Evolutionary conservation across 805 yeast species (phyloP), one percentile per base, ranked within the genome.

Genomic region (Metschnikowia dekortorum): DNA sequence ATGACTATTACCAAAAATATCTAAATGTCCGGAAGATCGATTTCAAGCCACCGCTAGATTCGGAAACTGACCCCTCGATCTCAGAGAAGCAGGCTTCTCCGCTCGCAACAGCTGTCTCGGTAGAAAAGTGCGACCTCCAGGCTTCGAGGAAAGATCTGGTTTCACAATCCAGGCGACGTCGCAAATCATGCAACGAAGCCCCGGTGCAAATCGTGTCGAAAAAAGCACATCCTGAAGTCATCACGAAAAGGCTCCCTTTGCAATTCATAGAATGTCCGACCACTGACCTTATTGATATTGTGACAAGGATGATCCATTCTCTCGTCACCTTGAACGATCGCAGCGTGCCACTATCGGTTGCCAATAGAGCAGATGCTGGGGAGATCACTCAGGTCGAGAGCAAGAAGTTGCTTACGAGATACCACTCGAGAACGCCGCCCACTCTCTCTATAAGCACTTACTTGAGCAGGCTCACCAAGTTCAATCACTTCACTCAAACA

Each of bases 361-460:
- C 69, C 3, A 55, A 61, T 37, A 51, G 58, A 4, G 42, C 54
- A 2, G 48, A 58, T 7, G 33, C 59, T 16, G 31, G 55, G 60
- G 30, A 59, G 61, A 26, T 72, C 61, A 65, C 53, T 9, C 53
- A 54, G 14, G 58, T 54, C 7, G 54, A 55, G 31, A 52, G 40
- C 26, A 60, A 57, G 46, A 54, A 61, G 56, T 47, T 60, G 37
- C 75, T 94, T 47, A 92, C 99, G 1, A 73, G 98, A 56, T 92
- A 92, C 66, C 99, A 92, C 66, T 90, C 97, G 4, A 77, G 97
- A 54, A 84, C 92, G 0, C 96, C 97, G 3, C 98, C 99, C 0
- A 80, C 79, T 14, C 92, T 92, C 40, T 85, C 96, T 6, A 81
- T 90, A 13, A 80, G 79, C 56, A 87, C 87, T 48, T 92, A 92